phyloP scores from a whole-genome alignment of 2,329 filamentous ascomycete species.

The Claviceps fusiformis region DNA sequence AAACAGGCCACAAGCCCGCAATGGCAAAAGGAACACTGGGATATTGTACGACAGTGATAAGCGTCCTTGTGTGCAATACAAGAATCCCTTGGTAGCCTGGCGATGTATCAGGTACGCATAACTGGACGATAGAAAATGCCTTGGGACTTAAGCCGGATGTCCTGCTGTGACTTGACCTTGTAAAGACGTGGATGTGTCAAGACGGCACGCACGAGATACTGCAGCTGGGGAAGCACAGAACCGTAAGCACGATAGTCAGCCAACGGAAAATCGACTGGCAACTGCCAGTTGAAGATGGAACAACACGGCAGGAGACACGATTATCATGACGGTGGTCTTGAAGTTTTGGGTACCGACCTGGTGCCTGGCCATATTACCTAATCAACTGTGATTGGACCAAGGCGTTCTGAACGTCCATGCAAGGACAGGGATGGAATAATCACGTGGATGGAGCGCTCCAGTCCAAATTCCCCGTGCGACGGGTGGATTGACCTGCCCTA shows the following conservation, averaged over 20 bases:
- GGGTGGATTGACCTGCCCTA: neutral
- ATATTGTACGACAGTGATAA: neutral
- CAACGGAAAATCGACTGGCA: conserved; percentile 2
- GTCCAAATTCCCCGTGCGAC: neutral
- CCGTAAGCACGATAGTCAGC: neutral
- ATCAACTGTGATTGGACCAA: conserved; percentile 4
- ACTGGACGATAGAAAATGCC: neutral
- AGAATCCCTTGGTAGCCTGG: neutral
- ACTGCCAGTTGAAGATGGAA: conserved; percentile 4
- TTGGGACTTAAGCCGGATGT: neutral
- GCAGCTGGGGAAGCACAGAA: neutral
- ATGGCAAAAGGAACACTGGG: neutral
- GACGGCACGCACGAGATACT: neutral
- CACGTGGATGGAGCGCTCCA: neutral
- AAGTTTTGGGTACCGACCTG: conserved; percentile 6
- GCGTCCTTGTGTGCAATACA: neutral
- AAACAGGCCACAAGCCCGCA: neutral
- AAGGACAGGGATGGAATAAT: neutral
- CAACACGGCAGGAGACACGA: neutral
- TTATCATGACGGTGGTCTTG: neutral
- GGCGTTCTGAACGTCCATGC: neutral
- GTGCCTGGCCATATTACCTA: conserved; percentile 5
- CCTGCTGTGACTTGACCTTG: neutral
- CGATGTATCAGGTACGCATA: neutral
- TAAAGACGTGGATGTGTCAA: neutral